Conservation (phyloP, 352 stramenopile species). For the Globisporangium abappressorium region DNA sequence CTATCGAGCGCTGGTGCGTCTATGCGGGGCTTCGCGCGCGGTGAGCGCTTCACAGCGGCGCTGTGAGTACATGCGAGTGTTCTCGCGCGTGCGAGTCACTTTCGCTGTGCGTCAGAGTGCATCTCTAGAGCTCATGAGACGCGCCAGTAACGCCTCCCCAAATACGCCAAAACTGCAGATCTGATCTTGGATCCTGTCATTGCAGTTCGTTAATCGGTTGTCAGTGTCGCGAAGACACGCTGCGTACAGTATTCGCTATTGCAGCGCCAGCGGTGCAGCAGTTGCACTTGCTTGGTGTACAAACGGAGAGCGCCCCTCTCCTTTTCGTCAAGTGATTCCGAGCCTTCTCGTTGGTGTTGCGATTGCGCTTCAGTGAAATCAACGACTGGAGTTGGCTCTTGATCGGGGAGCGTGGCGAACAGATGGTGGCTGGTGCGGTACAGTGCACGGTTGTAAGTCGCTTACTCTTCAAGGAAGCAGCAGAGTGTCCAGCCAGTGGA, state of each 20-base stretch:
- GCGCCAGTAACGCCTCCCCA: not conserved
- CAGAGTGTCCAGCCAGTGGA: not conserved
- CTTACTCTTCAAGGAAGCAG: constrained; percentile 3
- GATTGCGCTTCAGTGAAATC: not conserved
- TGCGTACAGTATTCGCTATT: not conserved
- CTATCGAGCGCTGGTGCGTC: not conserved
- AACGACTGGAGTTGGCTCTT: not conserved
- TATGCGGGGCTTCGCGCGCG: not conserved
- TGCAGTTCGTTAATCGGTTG: not conserved
- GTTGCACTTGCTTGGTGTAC: not conserved
- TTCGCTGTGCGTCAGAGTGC: not conserved
- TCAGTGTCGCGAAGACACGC: not conserved
- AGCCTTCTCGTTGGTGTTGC: not conserved
- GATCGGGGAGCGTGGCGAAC: not conserved
- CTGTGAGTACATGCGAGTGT: not conserved
- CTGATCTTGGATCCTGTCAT: not conserved
- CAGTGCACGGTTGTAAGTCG: not conserved
- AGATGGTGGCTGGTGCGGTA: not conserved
- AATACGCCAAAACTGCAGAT: constrained; percentile 2
- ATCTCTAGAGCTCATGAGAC: constrained; percentile 1
- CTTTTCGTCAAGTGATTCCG: not conserved
- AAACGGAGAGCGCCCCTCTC: not conserved
- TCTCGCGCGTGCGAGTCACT: not conserved
- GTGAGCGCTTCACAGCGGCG: not conserved
- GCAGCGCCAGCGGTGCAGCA: not conserved